phyloP scores from a whole-genome alignment of 2,329 filamentous ascomycete genomes.

The Coniochaeta prunicola region DNA sequence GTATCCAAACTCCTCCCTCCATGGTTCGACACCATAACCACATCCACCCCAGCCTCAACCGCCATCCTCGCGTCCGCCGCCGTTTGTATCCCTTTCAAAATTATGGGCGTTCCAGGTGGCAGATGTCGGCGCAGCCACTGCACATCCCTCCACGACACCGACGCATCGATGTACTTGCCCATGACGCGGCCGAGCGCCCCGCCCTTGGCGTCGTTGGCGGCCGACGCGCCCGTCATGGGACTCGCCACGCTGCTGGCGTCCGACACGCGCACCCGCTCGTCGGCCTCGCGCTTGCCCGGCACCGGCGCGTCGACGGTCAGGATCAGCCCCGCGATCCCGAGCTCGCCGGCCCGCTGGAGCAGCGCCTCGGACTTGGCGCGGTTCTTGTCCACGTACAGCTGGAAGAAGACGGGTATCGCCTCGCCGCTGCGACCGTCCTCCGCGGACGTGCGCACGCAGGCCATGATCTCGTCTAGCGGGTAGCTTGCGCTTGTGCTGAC shows the following conservation, averaged over 20 bases:
- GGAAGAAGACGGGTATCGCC: slow-evolving; percentile 40
- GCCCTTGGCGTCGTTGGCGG: slow-evolving; percentile 46
- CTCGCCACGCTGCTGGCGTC: slow-evolving; percentile 35
- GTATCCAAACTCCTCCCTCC: slow-evolving; percentile 52
- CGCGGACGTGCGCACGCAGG: slow-evolving; percentile 17
- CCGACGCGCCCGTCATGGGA: slow-evolving; percentile 41
- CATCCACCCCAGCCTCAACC: slow-evolving; percentile 54
- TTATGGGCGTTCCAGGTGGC: slow-evolving; percentile 46
- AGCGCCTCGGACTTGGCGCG: slow-evolving; percentile 41
- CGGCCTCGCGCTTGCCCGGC: slow-evolving; percentile 44
- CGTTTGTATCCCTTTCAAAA: slow-evolving; percentile 66
- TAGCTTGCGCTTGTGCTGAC: slow-evolving; percentile 57
- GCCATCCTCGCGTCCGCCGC: slow-evolving; percentile 55
- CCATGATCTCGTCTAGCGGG: slow-evolving; percentile 45
- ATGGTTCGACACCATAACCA: slow-evolving; percentile 65
- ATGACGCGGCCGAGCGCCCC: slow-evolving; percentile 47
- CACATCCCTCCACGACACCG: slow-evolving; percentile 56
- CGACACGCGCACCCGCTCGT: slow-evolving; percentile 27
- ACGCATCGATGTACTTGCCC: slow-evolving; percentile 49
- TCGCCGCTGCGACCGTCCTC: background rate
- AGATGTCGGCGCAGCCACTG: slow-evolving; percentile 53
- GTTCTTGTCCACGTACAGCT: slow-evolving; percentile 55
- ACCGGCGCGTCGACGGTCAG: slow-evolving; percentile 53
- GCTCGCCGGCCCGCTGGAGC: slow-evolving; percentile 34
- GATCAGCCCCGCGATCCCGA: slow-evolving; percentile 45